Evolutionary conservation across 306 rosid species (phyloP).

Genomic region (Potentilla sterilis): DNA sequence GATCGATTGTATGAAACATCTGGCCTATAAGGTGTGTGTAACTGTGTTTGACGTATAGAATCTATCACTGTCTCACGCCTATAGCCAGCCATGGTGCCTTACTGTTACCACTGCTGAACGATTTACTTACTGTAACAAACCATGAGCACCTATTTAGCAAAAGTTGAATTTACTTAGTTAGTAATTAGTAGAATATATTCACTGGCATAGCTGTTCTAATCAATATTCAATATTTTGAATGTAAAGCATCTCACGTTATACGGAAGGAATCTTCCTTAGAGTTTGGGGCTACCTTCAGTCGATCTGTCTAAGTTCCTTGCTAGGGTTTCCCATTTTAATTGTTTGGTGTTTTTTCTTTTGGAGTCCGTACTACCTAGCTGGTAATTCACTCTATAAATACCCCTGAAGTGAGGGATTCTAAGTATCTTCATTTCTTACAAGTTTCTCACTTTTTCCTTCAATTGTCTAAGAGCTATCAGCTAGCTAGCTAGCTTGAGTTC

Average conservation of each 20-base stretch:
- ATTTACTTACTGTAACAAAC: neutral
- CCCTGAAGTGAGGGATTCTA: constrained; percentile 1
- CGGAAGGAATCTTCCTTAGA: constrained; percentile 13
- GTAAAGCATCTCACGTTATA: constrained; percentile 6
- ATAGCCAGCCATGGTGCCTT: no score
- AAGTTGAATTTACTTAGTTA: neutral
- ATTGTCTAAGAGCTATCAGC: neutral
- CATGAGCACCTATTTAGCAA: neutral
- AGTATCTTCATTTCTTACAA: neutral
- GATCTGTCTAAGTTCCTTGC: neutral
- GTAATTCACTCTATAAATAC: constrained; percentile 20
- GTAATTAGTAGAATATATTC: neutral
- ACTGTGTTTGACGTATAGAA: no score
- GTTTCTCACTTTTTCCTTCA: constrained; percentile 1
- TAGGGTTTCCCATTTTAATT: neutral
- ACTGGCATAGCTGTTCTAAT: neutral
- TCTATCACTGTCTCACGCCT: no score
- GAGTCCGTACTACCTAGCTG: neutral
- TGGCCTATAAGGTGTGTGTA: no score
- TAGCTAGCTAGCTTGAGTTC: constrained; percentile 11
- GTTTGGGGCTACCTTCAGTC: constrained; percentile 7
- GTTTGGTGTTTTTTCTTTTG: neutral
- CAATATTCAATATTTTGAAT: neutral
- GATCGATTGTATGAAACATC: no score
- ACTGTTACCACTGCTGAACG: neutral